These are phyloP conservation scores for Cladosporium sp. DNA, from an alignment of 2,329 filamentous ascomycete genomes.

Conservation along the genomic window DNA sequence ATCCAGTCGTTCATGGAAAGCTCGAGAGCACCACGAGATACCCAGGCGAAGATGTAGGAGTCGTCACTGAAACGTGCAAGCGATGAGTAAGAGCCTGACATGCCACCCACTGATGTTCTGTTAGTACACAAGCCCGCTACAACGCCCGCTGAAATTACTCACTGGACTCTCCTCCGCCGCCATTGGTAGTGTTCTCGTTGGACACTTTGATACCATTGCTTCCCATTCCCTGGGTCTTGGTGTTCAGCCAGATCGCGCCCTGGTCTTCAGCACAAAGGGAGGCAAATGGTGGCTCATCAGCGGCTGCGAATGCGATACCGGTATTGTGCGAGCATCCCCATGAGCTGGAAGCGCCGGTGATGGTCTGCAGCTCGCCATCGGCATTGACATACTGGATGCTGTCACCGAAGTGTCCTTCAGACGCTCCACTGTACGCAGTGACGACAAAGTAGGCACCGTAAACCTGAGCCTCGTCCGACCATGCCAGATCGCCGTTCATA, in stretches of 20 bases:
- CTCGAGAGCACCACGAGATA: constrained; percentile 55
- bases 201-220: constrained; percentile 54
- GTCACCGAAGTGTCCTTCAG: constrained; percentile 57
- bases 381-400: constrained; percentile 49
- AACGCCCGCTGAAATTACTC: neutral
- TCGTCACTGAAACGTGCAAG: constrained; percentile 52
- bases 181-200: constrained; percentile 60
- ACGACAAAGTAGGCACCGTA: constrained; percentile 62
- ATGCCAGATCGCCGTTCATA: constrained; percentile 60
- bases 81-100: constrained; percentile 58
- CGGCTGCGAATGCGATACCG: constrained; percentile 59
- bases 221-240: constrained; percentile 53
- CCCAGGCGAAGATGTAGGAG: constrained; percentile 60
- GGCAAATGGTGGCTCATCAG: constrained; percentile 55
- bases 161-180: constrained; percentile 50
- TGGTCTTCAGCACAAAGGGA: constrained; percentile 60
- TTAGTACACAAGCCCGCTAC: neutral
- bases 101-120: constrained; percentile 49
- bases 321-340: constrained; percentile 65
- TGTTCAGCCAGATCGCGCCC: constrained; percentile 62
- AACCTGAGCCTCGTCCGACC: constrained; percentile 50
- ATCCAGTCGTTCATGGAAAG: constrained; percentile 56
- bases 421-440: constrained; percentile 53
- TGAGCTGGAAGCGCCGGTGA: constrained; percentile 50
- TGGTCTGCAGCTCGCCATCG: constrained; percentile 48